Evolutionary conservation across 2,329 filamentous ascomycete genomes (phyloP), one percentile per base, ranked within the genome.

Genomic region (Alternaria triticina): DNA sequence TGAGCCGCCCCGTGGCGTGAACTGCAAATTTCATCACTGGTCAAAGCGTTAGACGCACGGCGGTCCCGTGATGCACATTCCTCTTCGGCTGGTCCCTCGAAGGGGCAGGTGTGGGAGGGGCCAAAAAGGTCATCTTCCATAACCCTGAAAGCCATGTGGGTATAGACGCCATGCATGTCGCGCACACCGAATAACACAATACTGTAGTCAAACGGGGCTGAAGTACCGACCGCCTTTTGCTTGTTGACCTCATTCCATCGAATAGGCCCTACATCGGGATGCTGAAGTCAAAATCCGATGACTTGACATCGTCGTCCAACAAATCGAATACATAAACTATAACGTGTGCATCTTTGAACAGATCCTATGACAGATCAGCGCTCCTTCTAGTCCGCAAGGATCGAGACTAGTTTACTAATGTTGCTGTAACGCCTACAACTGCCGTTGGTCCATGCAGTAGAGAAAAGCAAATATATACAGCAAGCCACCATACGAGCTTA

Each of bases 1-100:
- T 59, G 45, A 47, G 62, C 67, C 68, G 59, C 52, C 54, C 54
- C 47, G 54, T 47, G 56, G 43, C 15, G 25, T 43, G 59, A 59
- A 62, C 54, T 56, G 61, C 61, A 55, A 22, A 49, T 52, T 59
- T 63, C 45, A 60, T 50, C 28, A 55, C 51, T 61, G 61, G 50
- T 49, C 45, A 54, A 63, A 55, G 51, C 46, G 54, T 28, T 22
- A 44, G 30, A 47, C 7, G 54, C 59, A 57, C 59, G 28, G 40
- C 25, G 28, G 59, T 61, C 47, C 54, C 54, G 28, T 47, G 22
- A 58, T 46, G 54, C 59, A 62, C 47, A 58, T 52, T 59, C 59
- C 54, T 57, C 45, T 55, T 54, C 59, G 59, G 59, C 47, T 62
- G 47, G 40, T 54, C 59, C 54, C 59, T 54, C 51, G 36, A 61